Percentiles rank a stretch among this genome's conserved stretches.
Evolutionary conservation across 371 early-diverging fungal genomes (phyloP).

Genomic region (Rhizomucor miehei): DNA sequence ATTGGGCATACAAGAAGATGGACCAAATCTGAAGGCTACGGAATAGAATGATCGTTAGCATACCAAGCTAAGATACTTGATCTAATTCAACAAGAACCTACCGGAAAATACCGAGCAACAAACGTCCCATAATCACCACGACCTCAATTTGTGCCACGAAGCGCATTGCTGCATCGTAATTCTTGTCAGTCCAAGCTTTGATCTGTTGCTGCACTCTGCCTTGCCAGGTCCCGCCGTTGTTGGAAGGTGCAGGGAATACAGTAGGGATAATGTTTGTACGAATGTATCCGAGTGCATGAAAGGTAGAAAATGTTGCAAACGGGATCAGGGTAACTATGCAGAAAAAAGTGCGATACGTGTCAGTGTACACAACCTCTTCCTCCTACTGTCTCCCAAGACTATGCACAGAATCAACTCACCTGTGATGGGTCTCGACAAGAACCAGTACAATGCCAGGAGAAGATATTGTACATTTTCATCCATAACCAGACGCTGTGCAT

Average conservation of each 20-base stretch:
- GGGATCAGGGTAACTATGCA: slow-evolving; percentile 78
- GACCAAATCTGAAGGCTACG: slow-evolving; percentile 65
- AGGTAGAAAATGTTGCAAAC: slow-evolving; percentile 79
- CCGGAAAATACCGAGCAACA: slow-evolving; percentile 67
- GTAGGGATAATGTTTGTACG: slow-evolving; percentile 74
- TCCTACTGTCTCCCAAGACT: neutral
- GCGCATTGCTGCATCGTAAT: slow-evolving; percentile 71
- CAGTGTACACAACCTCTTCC: neutral
- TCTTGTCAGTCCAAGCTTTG: slow-evolving; percentile 64
- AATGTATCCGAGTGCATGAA: slow-evolving; percentile 79
- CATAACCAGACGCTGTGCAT: slow-evolving; percentile 65
- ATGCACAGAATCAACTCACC: slow-evolving; percentile 43
- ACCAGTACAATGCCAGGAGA: slow-evolving; percentile 80
- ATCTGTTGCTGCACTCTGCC: slow-evolving; percentile 55
- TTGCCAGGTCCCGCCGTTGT: slow-evolving; percentile 25
- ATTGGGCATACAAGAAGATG: slow-evolving; percentile 78
- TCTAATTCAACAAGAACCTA: slow-evolving; percentile 25
- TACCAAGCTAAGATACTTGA: neutral
- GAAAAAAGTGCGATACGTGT: neutral
- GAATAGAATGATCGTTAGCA: neutral
- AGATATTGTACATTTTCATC: slow-evolving; percentile 92
- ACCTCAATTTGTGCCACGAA: slow-evolving; percentile 81
- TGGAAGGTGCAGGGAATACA: slow-evolving; percentile 52
- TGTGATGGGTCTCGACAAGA: slow-evolving; percentile 63
- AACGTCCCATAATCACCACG: slow-evolving; percentile 68